phyloP scores from a whole-genome alignment of 176 grass and related monocot genomes.

The Rhynchospora pubera region DNA sequence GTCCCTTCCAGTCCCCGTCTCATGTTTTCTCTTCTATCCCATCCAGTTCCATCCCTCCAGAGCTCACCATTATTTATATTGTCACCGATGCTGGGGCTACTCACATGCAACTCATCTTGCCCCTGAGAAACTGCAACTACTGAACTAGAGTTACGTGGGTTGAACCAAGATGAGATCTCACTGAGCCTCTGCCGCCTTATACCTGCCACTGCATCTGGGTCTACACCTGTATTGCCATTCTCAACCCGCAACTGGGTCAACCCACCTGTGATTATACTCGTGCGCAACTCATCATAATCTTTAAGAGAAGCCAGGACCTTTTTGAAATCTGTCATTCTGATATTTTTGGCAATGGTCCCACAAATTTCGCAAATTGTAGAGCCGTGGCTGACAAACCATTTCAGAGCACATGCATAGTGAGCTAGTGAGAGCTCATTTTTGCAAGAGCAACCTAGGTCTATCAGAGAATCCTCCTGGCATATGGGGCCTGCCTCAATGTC shows the following conservation, averaged over 20 bases:
- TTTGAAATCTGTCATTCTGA: conserved; percentile 59
- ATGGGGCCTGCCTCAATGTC: conserved; percentile 65
- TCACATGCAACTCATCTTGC: conserved; percentile 26
- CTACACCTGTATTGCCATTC: conserved; percentile 32
- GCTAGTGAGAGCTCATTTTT: conserved; percentile 78
- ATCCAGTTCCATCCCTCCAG: conserved; percentile 17
- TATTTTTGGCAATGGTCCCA: conserved; percentile 45
- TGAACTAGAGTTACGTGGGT: conserved; percentile 41
- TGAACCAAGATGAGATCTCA: conserved; percentile 91
- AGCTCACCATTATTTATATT: conserved; percentile 30
- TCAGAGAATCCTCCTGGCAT: conserved; percentile 41
- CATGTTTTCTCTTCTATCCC: conserved; percentile 17
- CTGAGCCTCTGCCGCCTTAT: conserved; percentile 72
- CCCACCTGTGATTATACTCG: conserved; percentile 63
- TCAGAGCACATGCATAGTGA: conserved; percentile 82
- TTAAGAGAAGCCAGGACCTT: conserved; percentile 75
- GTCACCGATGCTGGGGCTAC: conserved; percentile 41
- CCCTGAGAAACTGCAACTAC: conserved; percentile 39
- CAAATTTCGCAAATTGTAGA: conserved; percentile 87
- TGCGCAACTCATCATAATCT: conserved; percentile 60
- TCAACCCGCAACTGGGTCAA: conserved; percentile 30
- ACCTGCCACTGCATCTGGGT: conserved; percentile 67
- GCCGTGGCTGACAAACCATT: conserved; percentile 91
- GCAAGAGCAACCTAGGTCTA: conserved; percentile 83
- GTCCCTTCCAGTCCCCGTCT: conserved; percentile 52